These are phyloP conservation scores for Pyrenopolyporus hunteri DNA, from an alignment of 495 filamentous ascomycete species.

Conservation along the genomic window DNA sequence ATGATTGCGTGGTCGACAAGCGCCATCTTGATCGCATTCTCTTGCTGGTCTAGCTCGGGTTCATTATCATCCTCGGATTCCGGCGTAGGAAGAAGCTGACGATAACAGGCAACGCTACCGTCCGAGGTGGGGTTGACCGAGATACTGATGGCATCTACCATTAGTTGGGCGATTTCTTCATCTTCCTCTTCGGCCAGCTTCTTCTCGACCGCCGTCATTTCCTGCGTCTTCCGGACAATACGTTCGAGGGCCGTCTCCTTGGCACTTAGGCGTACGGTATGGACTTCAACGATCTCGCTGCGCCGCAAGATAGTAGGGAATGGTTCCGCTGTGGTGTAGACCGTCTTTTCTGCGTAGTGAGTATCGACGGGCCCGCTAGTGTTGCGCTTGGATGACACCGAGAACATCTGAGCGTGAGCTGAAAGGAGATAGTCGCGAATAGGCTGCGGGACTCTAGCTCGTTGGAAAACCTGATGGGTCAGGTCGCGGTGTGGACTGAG, in stretches of 20 bases:
- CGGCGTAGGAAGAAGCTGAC: slow-evolving; percentile 65
- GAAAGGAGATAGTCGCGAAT: slow-evolving; percentile 86
- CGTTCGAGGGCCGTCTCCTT: slow-evolving; percentile 89
- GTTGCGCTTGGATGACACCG: slow-evolving; percentile 70
- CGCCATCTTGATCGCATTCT: slow-evolving; percentile 83
- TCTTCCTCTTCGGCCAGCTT: slow-evolving; percentile 75
- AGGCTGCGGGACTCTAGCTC: slow-evolving; percentile 78
- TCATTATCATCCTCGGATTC: slow-evolving; percentile 56
- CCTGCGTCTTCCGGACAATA: slow-evolving; percentile 87
- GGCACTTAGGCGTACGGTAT: slow-evolving; percentile 69
- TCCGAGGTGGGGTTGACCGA: slow-evolving; percentile 72
- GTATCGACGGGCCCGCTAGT: slow-evolving; percentile 67
- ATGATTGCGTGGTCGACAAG: slow-evolving; percentile 87
- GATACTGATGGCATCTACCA: slow-evolving; percentile 75
- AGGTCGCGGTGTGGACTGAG: slow-evolving; percentile 84
- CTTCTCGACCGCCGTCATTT: slow-evolving; percentile 76
- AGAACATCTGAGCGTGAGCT: slow-evolving; percentile 73
- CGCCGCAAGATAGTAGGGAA: slow-evolving; percentile 92
- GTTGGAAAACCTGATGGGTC: slow-evolving; percentile 84
- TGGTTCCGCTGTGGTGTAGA: slow-evolving; percentile 81
- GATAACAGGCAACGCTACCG: slow-evolving; percentile 75
- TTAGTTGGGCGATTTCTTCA: slow-evolving; percentile 59
- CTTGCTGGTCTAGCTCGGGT: slow-evolving; percentile 66
- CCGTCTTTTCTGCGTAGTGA: slow-evolving; percentile 82
- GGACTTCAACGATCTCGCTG: slow-evolving; percentile 78